A percentile compares a stretch with the other conserved stretches of the same genome.
Conservation (phyloP, 495 filamentous ascomycete genomes). For the Lasiosphaeris hirsuta region DNA sequence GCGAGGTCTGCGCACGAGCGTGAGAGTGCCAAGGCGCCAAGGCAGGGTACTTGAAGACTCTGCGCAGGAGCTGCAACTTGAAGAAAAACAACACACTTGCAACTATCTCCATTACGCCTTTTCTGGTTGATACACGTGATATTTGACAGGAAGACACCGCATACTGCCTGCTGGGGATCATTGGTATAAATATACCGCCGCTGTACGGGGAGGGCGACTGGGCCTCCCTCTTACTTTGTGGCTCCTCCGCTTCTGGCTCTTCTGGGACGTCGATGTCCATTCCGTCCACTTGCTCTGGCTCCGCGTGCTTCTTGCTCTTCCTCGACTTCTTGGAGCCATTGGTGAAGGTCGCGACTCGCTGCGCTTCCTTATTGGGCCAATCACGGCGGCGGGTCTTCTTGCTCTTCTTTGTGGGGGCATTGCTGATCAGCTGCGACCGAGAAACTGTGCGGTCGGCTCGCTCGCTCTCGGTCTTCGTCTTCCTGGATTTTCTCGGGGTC, state of each 20-base stretch:
- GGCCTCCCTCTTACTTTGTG: constrained; percentile 26
- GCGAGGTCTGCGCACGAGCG: too few relatives aligned
- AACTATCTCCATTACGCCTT: too few relatives aligned
- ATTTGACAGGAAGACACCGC: too few relatives aligned
- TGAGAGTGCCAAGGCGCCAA: too few relatives aligned
- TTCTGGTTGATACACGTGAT: too few relatives aligned
- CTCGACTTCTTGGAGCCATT: constrained; percentile 21
- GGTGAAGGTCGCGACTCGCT: constrained; percentile 1
- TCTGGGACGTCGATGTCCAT: constrained; percentile 23
- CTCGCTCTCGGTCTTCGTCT: constrained; percentile 31
- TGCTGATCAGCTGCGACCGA: constrained; percentile 4
- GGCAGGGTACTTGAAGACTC: too few relatives aligned
- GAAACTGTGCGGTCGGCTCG: constrained; percentile 1
- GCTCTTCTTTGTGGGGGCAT: constrained; percentile 11
- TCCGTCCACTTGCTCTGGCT: constrained; percentile 3
- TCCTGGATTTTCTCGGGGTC: constrained; percentile 39
- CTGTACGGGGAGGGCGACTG: too few relatives aligned
- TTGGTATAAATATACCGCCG: too few relatives aligned
- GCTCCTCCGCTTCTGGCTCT: constrained; percentile 14
- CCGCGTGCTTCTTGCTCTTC: constrained; percentile 22
- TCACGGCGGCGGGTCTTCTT: constrained; percentile 17
- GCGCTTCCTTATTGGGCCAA: constrained; percentile 7
- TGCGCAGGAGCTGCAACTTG: too few relatives aligned
- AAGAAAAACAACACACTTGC: too few relatives aligned
- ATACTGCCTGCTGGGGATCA: too few relatives aligned